Conservation (phyloP, 805 yeast genomes). For the Pichia californica region DNA sequence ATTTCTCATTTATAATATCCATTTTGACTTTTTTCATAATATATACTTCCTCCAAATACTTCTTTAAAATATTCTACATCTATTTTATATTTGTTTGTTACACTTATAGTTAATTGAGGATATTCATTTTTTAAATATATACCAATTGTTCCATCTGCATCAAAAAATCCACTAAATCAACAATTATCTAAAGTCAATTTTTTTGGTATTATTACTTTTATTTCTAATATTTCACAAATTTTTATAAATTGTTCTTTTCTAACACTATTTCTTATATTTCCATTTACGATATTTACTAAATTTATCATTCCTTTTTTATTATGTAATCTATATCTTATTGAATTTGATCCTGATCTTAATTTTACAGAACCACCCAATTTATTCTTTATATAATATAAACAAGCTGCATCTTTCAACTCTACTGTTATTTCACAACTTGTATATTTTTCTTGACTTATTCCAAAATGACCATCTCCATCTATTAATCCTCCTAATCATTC, state of each 20-base stretch:
- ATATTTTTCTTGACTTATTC: background rate
- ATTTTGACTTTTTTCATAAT: background rate
- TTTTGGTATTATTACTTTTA: background rate
- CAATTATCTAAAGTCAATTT: background rate
- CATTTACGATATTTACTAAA: constrained; percentile 3
- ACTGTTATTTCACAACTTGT: constrained; percentile 1
- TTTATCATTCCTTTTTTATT: background rate
- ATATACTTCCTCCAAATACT: background rate
- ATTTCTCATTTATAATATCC: background rate
- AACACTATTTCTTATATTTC: background rate
- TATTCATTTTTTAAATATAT: background rate
- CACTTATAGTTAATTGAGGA: background rate
- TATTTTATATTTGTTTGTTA: background rate
- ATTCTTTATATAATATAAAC: constrained; percentile 2
- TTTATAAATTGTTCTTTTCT: background rate
- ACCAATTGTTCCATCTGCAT: constrained; percentile 3
- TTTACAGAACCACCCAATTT: constrained; percentile 1
- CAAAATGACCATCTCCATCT: constrained; percentile 5
- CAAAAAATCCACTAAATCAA: constrained; percentile 3
- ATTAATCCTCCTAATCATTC: background rate
- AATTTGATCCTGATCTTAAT: constrained; percentile 2
- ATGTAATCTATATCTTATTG: constrained; percentile 3
- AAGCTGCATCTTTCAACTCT: background rate
- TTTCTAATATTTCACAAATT: background rate
- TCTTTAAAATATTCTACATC: background rate